Evolutionary conservation across 441 rosid species (phyloP), one percentile per base, ranked within the genome.

Genomic region (Biscutella laevigata): DNA sequence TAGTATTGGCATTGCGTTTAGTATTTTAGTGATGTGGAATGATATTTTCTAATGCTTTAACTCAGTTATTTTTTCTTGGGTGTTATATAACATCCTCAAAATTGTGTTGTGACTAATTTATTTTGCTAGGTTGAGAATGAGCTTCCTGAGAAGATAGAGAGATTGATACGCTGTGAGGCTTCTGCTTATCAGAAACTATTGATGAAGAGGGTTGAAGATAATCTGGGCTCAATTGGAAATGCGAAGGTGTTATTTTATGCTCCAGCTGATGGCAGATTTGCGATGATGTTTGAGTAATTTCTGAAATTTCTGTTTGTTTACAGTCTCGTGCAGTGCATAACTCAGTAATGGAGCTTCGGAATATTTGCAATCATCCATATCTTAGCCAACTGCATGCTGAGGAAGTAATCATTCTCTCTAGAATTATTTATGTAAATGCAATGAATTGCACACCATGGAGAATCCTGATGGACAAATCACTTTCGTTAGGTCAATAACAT

Each of bases 361-460:
- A 90, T 70, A 86, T 86, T 64, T 90, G 98, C 82, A 90, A 90
- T 70, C 98, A 90, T 69, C 98, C 98, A 12, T 90, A 87, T 72
- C 73, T 90, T 60, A 90, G 95, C 75, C 95, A 90, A 70, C 92
- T 90, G 72, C 98, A 90, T 57, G 60, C 79, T 28, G 98, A 90
- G n/a, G 96, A 90, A 92, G 98, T 72, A 75, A 71, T 54, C 42
- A 44, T 33, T 45, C 22, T 40, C 40, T 30, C 19, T 12, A 59
- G 27, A 34, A 27, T 25, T 49, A 16, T 60, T 25, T 34, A 24
- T 27, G n/a, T 41, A 15, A 61, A 13, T 24, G 21, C n/a, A 17
- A 6, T 17, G 47, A 13, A 29, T 30, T 6, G 20, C 15, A n/a
- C 24, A 59, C 9, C 20, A 16, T 8, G 13, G 12, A 39, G 15